Conservation (phyloP, 1,284 basidiomycete species). For the Gomphus bonarii region DNA sequence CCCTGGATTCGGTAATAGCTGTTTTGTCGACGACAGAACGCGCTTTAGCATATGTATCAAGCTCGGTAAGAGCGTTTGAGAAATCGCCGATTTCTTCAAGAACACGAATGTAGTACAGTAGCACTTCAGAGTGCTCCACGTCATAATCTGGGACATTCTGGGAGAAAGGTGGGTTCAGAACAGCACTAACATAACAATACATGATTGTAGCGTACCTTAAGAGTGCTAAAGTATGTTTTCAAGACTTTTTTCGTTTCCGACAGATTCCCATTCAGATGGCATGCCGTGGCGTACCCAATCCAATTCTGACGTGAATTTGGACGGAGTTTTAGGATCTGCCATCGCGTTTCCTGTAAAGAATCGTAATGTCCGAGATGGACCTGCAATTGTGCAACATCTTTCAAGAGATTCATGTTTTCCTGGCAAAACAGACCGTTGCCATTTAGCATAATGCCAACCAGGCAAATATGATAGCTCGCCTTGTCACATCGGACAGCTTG, state of each 20-base stretch:
- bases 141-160: constrained; percentile 71
- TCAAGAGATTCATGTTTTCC: constrained; percentile 92
- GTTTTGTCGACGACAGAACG: constrained; percentile 63
- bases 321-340: constrained; percentile 71
- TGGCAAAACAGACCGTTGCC: constrained; percentile 23
- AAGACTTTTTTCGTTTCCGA: constrained; percentile 66
- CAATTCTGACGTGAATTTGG: constrained; percentile 85
- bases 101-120: constrained; percentile 75
- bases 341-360: constrained; percentile 73
- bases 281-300: constrained; percentile 83
- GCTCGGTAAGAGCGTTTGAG: constrained; percentile 47
- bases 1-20: constrained; percentile 62
- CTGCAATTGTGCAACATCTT: constrained; percentile 85
- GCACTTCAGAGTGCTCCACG: constrained; percentile 77
- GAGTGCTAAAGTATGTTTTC: constrained; percentile 52
- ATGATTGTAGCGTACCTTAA: constrained; percentile 39
- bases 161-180: constrained; percentile 1
- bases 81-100: constrained; percentile 71
- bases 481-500: constrained; percentile 84
- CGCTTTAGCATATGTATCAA: constrained; percentile 59
- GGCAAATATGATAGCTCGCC: constrained; percentile 38
- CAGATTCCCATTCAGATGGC: constrained; percentile 75
- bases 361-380: constrained; percentile 85
- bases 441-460: not conserved
- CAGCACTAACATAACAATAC: not conserved